Conservation (phyloP, 148 eudicot species). For the Vaccinium macrocarpon region DNA sequence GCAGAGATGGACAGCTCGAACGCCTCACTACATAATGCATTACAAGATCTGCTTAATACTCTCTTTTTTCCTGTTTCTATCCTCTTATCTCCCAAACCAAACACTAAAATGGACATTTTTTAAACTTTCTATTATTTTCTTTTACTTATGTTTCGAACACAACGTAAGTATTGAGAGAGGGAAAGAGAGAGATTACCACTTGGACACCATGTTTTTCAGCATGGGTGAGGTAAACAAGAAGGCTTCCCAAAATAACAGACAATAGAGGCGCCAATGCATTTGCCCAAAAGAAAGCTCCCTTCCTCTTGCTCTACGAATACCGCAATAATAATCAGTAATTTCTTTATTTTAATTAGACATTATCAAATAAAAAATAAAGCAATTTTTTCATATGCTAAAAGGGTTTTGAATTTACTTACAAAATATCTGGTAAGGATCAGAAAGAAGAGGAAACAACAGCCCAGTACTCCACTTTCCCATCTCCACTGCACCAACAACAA, state of each 20-base stretch:
- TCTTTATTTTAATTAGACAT: not conserved
- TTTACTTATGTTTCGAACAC: no score
- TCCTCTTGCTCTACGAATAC: slow-evolving; percentile 47
- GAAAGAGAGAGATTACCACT: slow-evolving; percentile 35
- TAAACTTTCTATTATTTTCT: no score
- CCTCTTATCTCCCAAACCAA: no score
- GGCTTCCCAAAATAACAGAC: slow-evolving; percentile 57
- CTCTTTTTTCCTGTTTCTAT: no score
- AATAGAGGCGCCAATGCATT: slow-evolving; percentile 68
- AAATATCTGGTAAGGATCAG: slow-evolving; percentile 47
- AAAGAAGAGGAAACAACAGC: slow-evolving; percentile 49
- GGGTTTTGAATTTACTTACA: slow-evolving; percentile 30
- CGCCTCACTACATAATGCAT: no score
- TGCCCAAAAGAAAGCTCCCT: slow-evolving; percentile 57
- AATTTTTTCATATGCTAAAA: not conserved
- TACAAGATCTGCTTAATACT: no score
- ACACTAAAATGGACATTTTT: no score
- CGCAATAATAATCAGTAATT: not conserved
- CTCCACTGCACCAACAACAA: slow-evolving; percentile 46
- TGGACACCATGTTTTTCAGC: slow-evolving; percentile 65
- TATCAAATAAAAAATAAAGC: not conserved
- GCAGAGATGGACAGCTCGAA: no score
- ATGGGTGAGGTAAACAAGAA: slow-evolving; percentile 60
- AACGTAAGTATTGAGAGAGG: not conserved
- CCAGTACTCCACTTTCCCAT: slow-evolving; percentile 61